phyloP scores from a whole-genome alignment of 2,329 filamentous ascomycete species.

The Xylariaceae sp. region DNA sequence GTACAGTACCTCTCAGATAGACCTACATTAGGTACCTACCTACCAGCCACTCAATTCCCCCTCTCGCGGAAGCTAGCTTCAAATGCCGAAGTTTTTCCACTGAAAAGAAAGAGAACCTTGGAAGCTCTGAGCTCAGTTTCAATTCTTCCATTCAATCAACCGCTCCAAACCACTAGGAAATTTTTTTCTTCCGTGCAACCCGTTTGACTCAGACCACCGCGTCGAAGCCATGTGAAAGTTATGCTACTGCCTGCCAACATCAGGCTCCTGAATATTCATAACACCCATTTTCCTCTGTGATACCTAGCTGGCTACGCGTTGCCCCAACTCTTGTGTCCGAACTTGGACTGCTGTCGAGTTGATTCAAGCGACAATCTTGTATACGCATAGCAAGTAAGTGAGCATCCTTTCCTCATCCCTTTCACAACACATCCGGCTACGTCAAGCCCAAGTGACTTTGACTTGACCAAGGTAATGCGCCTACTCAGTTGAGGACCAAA shows the following conservation, averaged over 20 bases:
- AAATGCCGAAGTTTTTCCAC: constrained; percentile 14
- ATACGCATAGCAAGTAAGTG: constrained; percentile 25
- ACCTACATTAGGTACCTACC: not conserved
- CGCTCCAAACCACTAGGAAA: constrained; percentile 1
- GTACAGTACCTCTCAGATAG: too few species aligned
- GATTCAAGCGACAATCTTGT: not conserved
- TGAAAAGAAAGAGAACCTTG: not conserved
- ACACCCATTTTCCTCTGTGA: not conserved
- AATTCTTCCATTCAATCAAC: not conserved
- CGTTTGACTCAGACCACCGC: constrained; percentile 1
- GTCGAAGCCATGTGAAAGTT: constrained; percentile 26
- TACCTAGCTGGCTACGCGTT: too few species aligned
- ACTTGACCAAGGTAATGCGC: not conserved
- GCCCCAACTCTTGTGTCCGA: too few species aligned
- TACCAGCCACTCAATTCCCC: not conserved
- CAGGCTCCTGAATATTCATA: constrained; percentile 15
- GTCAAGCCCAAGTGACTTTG: too few species aligned
- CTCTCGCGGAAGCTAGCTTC: not conserved
- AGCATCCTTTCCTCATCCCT: not conserved
- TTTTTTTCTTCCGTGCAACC: not conserved
- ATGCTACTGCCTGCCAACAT: constrained; percentile 15
- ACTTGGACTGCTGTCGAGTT: not conserved
- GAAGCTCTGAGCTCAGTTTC: constrained; percentile 1
- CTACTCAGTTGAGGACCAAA: not conserved
- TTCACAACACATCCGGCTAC: too few species aligned